Base-by-base conservation (phyloP, 768 basidiomycete species). In the Phanerochaete sordida region DNA sequence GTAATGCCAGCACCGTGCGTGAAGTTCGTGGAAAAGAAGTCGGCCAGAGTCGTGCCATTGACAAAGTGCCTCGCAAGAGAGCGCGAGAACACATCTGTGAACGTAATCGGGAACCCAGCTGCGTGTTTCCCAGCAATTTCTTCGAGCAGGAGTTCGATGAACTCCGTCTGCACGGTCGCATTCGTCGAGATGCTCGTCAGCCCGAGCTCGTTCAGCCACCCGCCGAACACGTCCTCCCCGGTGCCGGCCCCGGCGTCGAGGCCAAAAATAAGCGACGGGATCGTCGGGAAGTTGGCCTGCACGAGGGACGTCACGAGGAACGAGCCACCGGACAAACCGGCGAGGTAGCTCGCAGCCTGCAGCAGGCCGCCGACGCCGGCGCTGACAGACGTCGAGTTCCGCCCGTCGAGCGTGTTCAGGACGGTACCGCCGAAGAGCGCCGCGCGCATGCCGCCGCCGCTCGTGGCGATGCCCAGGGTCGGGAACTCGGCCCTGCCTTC, bases 1-100 rank as follows among this genome's bases (percentile, higher is more conserved):
- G 87, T 77, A 58, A 86, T 81, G 5, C 87, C 88, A n/a, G 87
- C 84, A n/a, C 87, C 88, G 62, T 91, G 88, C 7, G 77, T 75
- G 0, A 81, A 75, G 45, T 78, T 70, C 49, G 85, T 82, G 1
- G 81, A 81, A 70, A 84, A 87, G 65, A 89, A 85, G 66, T 88
- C 85, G 11, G 56, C 58, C 16, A 78, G 73, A 6, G 78, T 76
- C 0, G 88, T 91, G 54, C 84, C 81, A 66, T 85, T 89, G 59
- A 88, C 73, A 65, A 91, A 91, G 69, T 92, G 90, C 63, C 87
- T 87, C 1, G 86, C 80, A 33, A 91, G 78, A 69, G 85, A 81
- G 1, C 87, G 82, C 0, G 80, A 75, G 79, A 85, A 90, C 6
- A 84, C 73, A 66, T 91, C 88, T 1, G 82, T 82, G 47, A 88